Conservation (phyloP, 2,329 filamentous ascomycete genomes). For the Exophiala lecanii-corni region DNA sequence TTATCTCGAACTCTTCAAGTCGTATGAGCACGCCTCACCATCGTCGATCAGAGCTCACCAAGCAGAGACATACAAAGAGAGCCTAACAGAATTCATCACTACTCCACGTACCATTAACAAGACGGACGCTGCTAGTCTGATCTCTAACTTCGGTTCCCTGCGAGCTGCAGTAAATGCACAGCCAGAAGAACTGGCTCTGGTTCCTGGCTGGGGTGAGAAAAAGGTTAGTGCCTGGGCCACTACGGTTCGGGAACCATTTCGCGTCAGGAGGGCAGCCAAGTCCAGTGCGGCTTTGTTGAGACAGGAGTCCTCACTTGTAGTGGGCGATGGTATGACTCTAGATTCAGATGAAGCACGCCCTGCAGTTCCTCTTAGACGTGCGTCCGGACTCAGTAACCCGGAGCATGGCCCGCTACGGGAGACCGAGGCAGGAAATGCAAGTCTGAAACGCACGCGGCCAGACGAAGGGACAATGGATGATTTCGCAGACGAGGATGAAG, state of each 20-base stretch:
- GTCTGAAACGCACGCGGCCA: slow-evolving; percentile 19
- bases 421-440: slow-evolving; percentile 4
- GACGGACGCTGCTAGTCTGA: slow-evolving; percentile 83
- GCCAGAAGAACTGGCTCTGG: slow-evolving; percentile 74
- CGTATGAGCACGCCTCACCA: slow-evolving; percentile 79
- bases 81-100: slow-evolving; percentile 87
- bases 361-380: slow-evolving; percentile 30
- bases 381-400: slow-evolving; percentile 14
- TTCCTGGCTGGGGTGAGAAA: slow-evolving; percentile 93
- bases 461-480: slow-evolving; percentile 24
- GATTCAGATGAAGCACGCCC: slow-evolving; percentile 23
- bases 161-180: slow-evolving; percentile 81
- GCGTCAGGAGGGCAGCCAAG: slow-evolving; percentile 66
- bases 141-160: slow-evolving; percentile 87
- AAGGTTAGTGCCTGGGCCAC: slow-evolving; percentile 84
- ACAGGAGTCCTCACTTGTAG: slow-evolving; percentile 15
- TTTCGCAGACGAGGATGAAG: slow-evolving; percentile 45
- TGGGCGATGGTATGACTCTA: slow-evolving; percentile 26
- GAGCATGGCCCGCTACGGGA: slow-evolving; percentile 14
- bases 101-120: slow-evolving; percentile 88
- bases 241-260: slow-evolving; percentile 79
- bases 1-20: slow-evolving; percentile 93
- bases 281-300: slow-evolving; percentile 35
- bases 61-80: slow-evolving; percentile 76
- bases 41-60: slow-evolving; percentile 82